Conservation (phyloP, 208 protist species). For the Tritrichomonas foetus region DNA sequence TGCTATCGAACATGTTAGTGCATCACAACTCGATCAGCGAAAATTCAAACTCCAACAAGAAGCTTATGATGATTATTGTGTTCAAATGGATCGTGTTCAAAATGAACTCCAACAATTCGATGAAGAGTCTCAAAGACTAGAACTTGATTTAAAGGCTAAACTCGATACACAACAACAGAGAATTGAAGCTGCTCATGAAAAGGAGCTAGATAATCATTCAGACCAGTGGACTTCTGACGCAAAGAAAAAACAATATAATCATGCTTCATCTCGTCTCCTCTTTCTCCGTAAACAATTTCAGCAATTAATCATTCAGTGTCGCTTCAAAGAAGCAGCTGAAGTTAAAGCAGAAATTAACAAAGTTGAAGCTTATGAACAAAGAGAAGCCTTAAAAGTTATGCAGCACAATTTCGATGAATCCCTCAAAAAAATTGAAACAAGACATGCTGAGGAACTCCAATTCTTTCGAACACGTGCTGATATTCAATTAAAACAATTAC, state of each 20-base stretch:
- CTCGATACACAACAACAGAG: not conserved
- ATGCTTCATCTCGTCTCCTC: not conserved
- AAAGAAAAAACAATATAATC: not conserved
- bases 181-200: not conserved
- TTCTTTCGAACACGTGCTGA: not conserved
- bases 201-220: not conserved
- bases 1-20: not conserved
- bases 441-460: not conserved
- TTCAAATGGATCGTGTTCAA: not conserved
- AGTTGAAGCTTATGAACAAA: not conserved
- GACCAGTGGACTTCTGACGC: not conserved
- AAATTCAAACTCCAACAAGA: not conserved
- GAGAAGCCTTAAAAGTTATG: not conserved
- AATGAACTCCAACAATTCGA: not conserved
- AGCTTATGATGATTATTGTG: not conserved
- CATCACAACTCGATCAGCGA: not conserved
- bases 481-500: not conserved
- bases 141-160: not conserved
- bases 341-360: not conserved
- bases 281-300: not conserved
- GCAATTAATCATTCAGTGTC: not conserved
- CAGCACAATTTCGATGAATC: not conserved
- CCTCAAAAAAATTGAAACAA: not conserved
- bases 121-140: not conserved
- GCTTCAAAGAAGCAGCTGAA: not conserved